A percentile compares a stretch with the other conserved stretches of the same genome.
phyloP scores from a whole-genome alignment of 768 basidiomycete genomes.

The Lentinula edodes region DNA sequence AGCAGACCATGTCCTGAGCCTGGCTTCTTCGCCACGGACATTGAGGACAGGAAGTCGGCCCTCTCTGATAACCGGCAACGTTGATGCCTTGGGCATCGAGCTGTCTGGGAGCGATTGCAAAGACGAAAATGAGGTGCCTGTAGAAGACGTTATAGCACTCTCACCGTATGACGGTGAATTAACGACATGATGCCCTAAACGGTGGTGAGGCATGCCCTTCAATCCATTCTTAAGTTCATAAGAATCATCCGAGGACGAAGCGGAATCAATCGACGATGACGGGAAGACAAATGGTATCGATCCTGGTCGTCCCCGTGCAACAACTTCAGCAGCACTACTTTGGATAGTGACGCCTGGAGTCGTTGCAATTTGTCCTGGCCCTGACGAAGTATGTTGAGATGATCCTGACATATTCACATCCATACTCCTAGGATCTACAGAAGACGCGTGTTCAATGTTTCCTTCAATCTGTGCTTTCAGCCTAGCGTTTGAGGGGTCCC shows the following conservation, averaged over 20 bases:
- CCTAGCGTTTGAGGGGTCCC: background rate
- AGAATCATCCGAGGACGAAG: constrained; percentile 3
- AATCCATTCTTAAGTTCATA: background rate
- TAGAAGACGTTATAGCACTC: constrained; percentile 1
- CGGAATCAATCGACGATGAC: background rate
- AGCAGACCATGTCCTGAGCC: constrained; percentile 1
- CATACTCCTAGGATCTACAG: background rate
- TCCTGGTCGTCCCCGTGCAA: too few relatives aligned
- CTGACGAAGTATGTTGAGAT: background rate
- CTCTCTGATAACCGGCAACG: background rate
- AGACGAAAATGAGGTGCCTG: constrained; percentile 7
- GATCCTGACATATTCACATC: background rate
- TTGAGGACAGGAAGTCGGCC: background rate
- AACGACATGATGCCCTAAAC: background rate
- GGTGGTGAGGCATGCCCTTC: background rate
- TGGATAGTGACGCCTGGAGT: background rate
- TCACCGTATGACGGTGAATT: background rate
- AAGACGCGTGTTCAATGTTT: background rate
- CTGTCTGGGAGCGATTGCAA: constrained; percentile 2
- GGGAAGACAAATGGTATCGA: background rate
- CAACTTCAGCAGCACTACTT: background rate
- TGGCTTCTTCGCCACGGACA: background rate
- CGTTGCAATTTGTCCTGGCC: background rate
- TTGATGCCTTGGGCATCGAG: background rate
- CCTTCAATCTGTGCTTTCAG: background rate